A percentile compares a stretch with the other conserved stretches of the same genome.
phyloP scores from a whole-genome alignment of 2,329 filamentous ascomycete species.

The Ophiostoma sp. region DNA sequence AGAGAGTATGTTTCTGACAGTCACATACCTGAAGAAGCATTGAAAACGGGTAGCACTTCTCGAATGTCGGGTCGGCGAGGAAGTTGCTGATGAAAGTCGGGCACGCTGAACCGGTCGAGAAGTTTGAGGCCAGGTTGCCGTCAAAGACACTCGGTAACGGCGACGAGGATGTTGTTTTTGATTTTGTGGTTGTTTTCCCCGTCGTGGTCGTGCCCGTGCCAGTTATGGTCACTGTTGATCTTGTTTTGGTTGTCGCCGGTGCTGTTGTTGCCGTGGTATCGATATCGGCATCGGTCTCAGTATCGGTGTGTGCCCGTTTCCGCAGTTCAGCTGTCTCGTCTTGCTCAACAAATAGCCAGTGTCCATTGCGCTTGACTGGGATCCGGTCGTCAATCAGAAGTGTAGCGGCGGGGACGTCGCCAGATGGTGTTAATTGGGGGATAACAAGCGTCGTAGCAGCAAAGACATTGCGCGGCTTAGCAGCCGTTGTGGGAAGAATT shows the following conservation, averaged over 20 bases:
- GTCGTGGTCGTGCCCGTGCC: slow-evolving; percentile 20
- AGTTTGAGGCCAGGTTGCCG: slow-evolving; percentile 56
- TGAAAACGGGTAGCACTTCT: slow-evolving; percentile 74
- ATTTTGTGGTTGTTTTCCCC: slow-evolving; percentile 17
- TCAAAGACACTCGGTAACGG: slow-evolving; percentile 63
- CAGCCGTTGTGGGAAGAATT: slow-evolving; percentile 26
- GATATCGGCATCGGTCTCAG: slow-evolving; percentile 10
- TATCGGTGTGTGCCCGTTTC: slow-evolving; percentile 22
- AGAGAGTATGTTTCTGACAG: too few relatives aligned
- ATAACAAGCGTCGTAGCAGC: slow-evolving; percentile 25
- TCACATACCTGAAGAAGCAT: slow-evolving; percentile 53
- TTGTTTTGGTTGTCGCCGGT: not conserved
- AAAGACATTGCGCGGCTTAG: slow-evolving; percentile 18
- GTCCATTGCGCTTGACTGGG: slow-evolving; percentile 33
- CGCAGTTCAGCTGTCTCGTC: slow-evolving; percentile 32
- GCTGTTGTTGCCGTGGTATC: slow-evolving; percentile 21
- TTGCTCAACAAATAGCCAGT: slow-evolving; percentile 37
- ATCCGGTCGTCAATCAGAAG: slow-evolving; percentile 37
- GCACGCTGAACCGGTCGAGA: slow-evolving; percentile 52
- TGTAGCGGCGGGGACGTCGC: slow-evolving; percentile 29
- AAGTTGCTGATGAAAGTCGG: slow-evolving; percentile 63
- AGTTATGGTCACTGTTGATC: slow-evolving; percentile 21
- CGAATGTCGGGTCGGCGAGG: slow-evolving; percentile 60
- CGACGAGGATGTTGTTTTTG: slow-evolving; percentile 28
- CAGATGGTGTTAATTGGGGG: slow-evolving; percentile 24